Evolutionary conservation across 352 stramenopile genomes (phyloP).

Genomic region (Pythium rishiriense): DNA sequence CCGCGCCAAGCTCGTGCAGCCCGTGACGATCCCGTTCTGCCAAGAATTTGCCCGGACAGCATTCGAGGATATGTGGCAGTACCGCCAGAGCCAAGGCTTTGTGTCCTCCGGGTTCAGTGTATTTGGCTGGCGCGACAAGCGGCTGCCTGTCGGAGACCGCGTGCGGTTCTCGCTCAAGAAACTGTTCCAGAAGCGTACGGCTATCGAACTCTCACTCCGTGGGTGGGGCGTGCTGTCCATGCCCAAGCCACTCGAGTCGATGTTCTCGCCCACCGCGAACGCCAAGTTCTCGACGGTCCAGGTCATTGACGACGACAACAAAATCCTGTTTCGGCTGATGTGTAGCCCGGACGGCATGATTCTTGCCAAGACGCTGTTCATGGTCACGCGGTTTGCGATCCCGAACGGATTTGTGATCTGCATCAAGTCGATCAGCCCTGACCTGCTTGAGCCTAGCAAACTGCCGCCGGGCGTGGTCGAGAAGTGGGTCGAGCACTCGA

Average conservation of each 20-base stretch:
- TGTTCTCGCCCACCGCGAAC: constrained; percentile 22
- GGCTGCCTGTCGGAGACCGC: constrained; percentile 17
- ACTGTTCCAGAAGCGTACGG: constrained; percentile 15
- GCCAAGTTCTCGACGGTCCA: constrained; percentile 14
- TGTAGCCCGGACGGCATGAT: constrained; percentile 10
- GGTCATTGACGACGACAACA: constrained; percentile 28
- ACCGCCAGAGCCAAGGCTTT: constrained; percentile 19
- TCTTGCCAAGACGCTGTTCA: constrained; percentile 23
- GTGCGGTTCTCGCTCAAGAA: constrained; percentile 41
- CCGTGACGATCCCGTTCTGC: constrained; percentile 5
- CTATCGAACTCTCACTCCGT: constrained; percentile 19
- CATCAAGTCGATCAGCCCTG: constrained; percentile 15
- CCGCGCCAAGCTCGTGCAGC: not conserved
- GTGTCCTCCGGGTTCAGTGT: constrained; percentile 28
- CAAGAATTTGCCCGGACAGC: constrained; percentile 8
- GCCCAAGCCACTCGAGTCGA: constrained; percentile 4
- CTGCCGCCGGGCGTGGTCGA: constrained; percentile 15
- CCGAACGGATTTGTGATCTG: constrained; percentile 13
- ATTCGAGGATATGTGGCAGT: constrained; percentile 21
- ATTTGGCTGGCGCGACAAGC: constrained; percentile 39
- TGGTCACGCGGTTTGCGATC: constrained; percentile 25
- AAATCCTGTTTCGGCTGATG: constrained; percentile 23
- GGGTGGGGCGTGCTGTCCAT: constrained; percentile 27
- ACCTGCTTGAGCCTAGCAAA: constrained; percentile 1
- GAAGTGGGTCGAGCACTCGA: constrained; percentile 26